Evolutionary conservation across 75 land plant genomes (phyloP).

Genomic region (Gnetum montanum): DNA sequence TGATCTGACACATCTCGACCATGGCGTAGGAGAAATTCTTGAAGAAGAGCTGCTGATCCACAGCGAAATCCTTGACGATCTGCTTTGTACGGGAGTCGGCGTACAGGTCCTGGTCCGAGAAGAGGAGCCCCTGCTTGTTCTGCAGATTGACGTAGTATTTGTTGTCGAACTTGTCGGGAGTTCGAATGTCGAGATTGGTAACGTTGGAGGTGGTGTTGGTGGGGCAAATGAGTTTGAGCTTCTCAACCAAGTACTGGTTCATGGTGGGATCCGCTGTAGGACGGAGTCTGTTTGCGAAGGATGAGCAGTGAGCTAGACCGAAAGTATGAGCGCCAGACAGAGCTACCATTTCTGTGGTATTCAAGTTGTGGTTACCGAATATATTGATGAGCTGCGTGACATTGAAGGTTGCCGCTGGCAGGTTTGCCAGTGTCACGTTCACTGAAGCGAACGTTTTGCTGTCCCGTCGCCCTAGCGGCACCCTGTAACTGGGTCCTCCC

Average conservation of each 20-base stretch:
- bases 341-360: background rate
- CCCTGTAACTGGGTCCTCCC: background rate
- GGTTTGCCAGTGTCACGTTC: background rate
- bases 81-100: slow-evolving; percentile 4
- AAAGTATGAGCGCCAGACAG: background rate
- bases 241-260: slow-evolving; percentile 15
- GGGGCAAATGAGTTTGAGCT: slow-evolving; percentile 30
- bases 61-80: slow-evolving; percentile 22
- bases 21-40: too few species aligned
- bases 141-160: slow-evolving; percentile 27
- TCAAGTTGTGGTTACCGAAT: background rate
- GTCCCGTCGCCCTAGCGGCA: background rate
- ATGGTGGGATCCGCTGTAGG: background rate
- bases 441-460: background rate
- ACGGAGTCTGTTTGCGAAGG: too few species aligned
- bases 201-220: slow-evolving; percentile 10
- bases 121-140: slow-evolving; percentile 15
- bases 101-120: slow-evolving; percentile 29
- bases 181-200: slow-evolving; percentile 17
- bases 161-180: slow-evolving; percentile 31
- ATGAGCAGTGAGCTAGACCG: too few species aligned
- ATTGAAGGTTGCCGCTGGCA: background rate
- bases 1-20: too few species aligned
- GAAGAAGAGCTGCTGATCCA: slow-evolving; percentile 26
- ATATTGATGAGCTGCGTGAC: background rate